Evolutionary conservation across 306 rosid genomes (phyloP), one percentile per base, ranked within the genome.

Genomic region (Hylodesmum podocarpum): DNA sequence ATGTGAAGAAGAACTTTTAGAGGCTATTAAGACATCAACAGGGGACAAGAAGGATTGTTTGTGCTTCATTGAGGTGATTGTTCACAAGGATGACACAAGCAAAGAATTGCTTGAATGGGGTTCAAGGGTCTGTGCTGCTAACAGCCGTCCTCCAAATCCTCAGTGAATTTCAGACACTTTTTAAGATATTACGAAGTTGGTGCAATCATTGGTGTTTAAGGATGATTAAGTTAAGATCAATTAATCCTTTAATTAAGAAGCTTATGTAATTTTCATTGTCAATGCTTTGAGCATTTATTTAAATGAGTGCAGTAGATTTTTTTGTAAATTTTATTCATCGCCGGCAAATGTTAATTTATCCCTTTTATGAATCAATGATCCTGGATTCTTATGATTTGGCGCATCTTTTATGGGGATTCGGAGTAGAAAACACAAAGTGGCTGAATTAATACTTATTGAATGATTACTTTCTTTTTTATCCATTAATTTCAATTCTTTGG

Each of bases 81-180:
- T 57, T 73, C 88, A 89, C 81, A 89, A 85, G 81, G 91, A 87
- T 62, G 91, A 89, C 43, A 87, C 91, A 0, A 89, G 93, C 89
- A 87, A 89, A 83, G 89, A 87, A 59, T 73, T 83, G 73, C 88
- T 89, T 72, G 93, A 87, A 70, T 87, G 89, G 91, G 91, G 89
- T 7, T 87, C 91, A 0, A 87, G 93, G 81, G 89, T 87, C 1
- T 72, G 78, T 64, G 65, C 85, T 51, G 82, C 82, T 5, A 78
- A 78, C 8, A 44, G 85, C 31, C 85, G 85, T 70, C 78, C 85
- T 21, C 81, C 85, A 0, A 81, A 81, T 81, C 85, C 85, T 62
- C 85, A 81, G 85, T 81, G 69, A 81, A 39, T 9, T 55, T 65
- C 40, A 40, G 6, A 19, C 19, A 22, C 50, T 44, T 66, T 10